These are phyloP conservation scores for Rhynchosporium secalis DNA, from an alignment of 2,329 filamentous ascomycete genomes.

Conservation along the genomic window DNA sequence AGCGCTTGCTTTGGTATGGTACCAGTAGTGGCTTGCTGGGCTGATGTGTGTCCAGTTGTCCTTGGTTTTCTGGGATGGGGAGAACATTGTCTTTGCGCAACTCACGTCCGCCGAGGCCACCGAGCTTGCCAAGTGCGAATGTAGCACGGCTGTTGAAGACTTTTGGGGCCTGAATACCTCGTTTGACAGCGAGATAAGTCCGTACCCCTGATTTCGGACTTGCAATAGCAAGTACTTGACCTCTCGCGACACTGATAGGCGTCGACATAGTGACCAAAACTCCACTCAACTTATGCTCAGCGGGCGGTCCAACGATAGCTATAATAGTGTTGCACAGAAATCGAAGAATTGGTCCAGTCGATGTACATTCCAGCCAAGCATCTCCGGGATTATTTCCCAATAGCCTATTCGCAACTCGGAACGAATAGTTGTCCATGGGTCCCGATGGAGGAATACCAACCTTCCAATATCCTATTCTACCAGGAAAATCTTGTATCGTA, in stretches of 20 bases:
- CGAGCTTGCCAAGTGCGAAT: conserved; percentile 41
- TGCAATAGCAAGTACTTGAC: conserved; percentile 4
- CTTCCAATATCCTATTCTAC: conserved; percentile 12
- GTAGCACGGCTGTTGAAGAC: conserved; percentile 41
- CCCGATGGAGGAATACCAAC: conserved; percentile 16
- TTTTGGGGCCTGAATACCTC: conserved; percentile 33
- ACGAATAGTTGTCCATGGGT: conserved; percentile 17
- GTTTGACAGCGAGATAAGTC: conserved; percentile 5
- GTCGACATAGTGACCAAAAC: background rate
- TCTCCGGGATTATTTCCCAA: conserved; percentile 1
- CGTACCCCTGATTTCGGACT: background rate
- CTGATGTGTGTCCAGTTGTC: background rate
- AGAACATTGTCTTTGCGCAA: conserved; percentile 31
- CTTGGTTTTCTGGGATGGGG: background rate
- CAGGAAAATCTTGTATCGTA: conserved; percentile 17
- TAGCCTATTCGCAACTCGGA: conserved; percentile 15
- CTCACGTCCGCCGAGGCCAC: conserved; percentile 41
- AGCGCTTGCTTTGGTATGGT: background rate
- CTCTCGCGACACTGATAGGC: background rate
- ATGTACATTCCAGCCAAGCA: conserved; percentile 14
- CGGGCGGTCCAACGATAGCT: conserved; percentile 11
- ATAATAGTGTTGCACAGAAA: conserved; percentile 8
- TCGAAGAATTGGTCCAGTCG: conserved; percentile 4
- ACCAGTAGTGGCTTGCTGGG: background rate
- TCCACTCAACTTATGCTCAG: conserved; percentile 6